Base-by-base conservation (phyloP, 768 basidiomycete species). In the Cystobasidium onofrii region DNA sequence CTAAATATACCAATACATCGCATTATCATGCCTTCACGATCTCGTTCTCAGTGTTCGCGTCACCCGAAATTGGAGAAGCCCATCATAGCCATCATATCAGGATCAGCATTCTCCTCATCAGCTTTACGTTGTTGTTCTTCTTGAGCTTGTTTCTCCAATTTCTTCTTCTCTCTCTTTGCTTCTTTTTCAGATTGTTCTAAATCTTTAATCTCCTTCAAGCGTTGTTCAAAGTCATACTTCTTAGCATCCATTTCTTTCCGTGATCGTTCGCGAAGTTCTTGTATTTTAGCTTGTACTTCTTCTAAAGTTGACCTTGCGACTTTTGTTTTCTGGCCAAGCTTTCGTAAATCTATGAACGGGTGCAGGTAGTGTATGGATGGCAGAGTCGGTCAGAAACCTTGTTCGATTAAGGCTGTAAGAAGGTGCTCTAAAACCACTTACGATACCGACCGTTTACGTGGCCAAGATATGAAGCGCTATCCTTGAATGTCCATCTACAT, bases 401-500 rank as follows among this genome's bases (percentile, higher is more conserved):
- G 39, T 27, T 29, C 44, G 12, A 6, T 39, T 6, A 15, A 39
- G 15, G 39, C 39, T 6, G 15, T 39, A 39, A 6, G 15, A 15
- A 39, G 39, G 39, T 15, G 39, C 39, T 39, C 13, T 67, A 4
- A 3, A 20, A 55, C 23, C 31, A 86, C 92, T 78, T 81, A 97
- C 95, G 95, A 67, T 87, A 87, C 84, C 93, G 86, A 74, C 92
- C 88, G 82, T 99, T 99, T 71, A 99, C 87, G 79, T 99, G 96
- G 80, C 97, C 94, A 60, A 99, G 83, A 80, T 98, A 98, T 12
- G 88, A 90, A n/a, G 88, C 85, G 64, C 88, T 92, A 79, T 99
- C 96, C 81, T 95, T 96, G 83, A 92, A 90, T 18, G 89, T 95
- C 77, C 92, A 84, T 77, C 86, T 89, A 81, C 96, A 99, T 10